Evolutionary conservation across 345 rosid genomes (phyloP), one percentile per base, ranked within the genome.

Genomic region (Salix koriyanagi): DNA sequence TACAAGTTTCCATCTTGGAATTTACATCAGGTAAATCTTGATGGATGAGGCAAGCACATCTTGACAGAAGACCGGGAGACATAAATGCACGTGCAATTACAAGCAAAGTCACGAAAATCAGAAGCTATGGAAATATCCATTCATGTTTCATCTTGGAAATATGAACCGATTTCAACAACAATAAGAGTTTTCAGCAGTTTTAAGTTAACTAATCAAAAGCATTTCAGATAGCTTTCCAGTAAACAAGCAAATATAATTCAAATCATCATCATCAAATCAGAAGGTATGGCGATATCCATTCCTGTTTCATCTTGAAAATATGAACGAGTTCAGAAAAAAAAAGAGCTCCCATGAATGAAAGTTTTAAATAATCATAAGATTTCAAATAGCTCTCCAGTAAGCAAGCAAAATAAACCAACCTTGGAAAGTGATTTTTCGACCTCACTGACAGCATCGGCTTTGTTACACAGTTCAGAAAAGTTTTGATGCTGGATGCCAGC

Each of bases 381-480:
- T 61, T 8, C 46, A 48, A 62, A 61, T 32, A 77, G 60, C 62
- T 50, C 5, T 21, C 28, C 15, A 4, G 54, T 18, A 70, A 36
- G 26, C 25, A 42, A 71, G 65, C 2, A 37, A 65, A 70, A 67
- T 10, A 44, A 44, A 75, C 87, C 62, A 69, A 92, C 97, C 97
- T 92, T 81, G 23, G 80, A 75, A 69, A 94, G 85, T 21, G 92
- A 88, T 67, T 79, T 84, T 73, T 86, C 90, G 81, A 94, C 93
- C 85, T 94, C 95, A 32, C 70, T 79, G 48, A 91, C 75, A 72
- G 94, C 71, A 77, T 91, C 97, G 46, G 83, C 60, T 36, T 82
- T 92, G 74, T 84, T 73, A 54, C 97, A 94, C 71, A 94, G 86
- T 86, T 91, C 94, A 7, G 84, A 18, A 56, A 90, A 54, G 65